Evolutionary conservation across 495 filamentous ascomycete species (phyloP), one percentile per base, ranked within the genome.

Genomic region (Chaetomidium leptoderma): DNA sequence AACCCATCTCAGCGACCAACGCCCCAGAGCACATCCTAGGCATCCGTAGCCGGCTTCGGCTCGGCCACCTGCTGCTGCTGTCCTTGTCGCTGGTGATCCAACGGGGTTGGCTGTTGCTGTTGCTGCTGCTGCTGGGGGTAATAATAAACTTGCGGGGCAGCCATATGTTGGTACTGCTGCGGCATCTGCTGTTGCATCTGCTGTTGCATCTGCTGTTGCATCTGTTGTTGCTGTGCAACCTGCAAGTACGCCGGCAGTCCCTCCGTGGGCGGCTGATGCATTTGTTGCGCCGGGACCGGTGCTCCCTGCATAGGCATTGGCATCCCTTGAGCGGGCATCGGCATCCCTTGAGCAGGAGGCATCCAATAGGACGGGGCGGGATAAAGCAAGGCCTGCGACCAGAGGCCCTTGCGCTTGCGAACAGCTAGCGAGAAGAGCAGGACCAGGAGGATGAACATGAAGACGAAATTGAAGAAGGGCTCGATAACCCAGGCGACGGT

Each of bases 371-470:
- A 32, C 26, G 16, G 13, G 1, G 21, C 35, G 33, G 26, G 40
- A 43, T n/a, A n/a, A n/a, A n/a, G 52, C 42, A 57, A 51, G n/a
- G 52, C 39, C 13, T 37, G 46, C 14, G 59, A 59, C 59, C 63
- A 62, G 3, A 65, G 47, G 11, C 63, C 63, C 7, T n/a, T 35
- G 45, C 9, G 23, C 46, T 57, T 58, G 39, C 60, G 59, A 24
- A 59, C 39, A 47, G 24, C 47, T 11, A 63, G 29, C 13, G 33
- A 21, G 48, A 59, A 65, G 32, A 65, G 57, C 26, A 65, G 43
- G 17, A 60, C 52, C 6, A 67, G 53, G 9, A 57, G 8, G 47
- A 67, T 37, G 30, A 61, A 64, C 53, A 62, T 59, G 27, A 32
- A 24, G 26, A 57, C 32, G 50, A 17, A 30, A 48, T 49, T 32